A percentile compares a stretch with the other conserved stretches of the same genome.
phyloP scores from a whole-genome alignment of 345 rosid genomes.

The Boechera retrofracta region DNA sequence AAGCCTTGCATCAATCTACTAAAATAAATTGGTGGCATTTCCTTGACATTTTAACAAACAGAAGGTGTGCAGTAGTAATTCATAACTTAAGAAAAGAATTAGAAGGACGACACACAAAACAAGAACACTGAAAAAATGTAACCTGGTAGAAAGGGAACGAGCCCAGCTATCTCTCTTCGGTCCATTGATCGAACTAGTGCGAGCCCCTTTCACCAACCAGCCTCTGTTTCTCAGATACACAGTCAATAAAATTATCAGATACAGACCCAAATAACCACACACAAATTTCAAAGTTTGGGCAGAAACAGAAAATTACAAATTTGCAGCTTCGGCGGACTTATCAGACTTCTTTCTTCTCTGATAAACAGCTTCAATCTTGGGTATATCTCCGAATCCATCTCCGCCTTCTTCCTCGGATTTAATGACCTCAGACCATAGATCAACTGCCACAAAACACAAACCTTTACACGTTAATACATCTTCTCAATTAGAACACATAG shows the following conservation, averaged over 20 bases:
- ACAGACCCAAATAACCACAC: constrained; percentile 2
- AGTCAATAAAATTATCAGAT: background rate
- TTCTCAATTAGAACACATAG: constrained; percentile 30
- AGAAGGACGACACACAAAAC: background rate
- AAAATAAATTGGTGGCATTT: background rate
- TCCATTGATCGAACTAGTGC: constrained; percentile 59
- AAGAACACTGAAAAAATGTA: background rate
- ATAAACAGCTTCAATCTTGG: constrained; percentile 51
- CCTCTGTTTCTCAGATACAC: constrained; percentile 38
- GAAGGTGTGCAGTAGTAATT: background rate
- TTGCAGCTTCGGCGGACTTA: constrained; percentile 33
- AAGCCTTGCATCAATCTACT: constrained; percentile 15
- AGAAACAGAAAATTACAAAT: constrained; percentile 42
- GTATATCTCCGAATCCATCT: constrained; percentile 19
- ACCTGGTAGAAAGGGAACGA: constrained; percentile 95
- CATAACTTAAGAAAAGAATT: constrained; percentile 6
- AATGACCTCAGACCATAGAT: constrained; percentile 63
- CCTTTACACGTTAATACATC: background rate
- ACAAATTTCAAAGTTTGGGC: background rate
- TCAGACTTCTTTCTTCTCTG: constrained; percentile 55
- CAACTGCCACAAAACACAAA: constrained; percentile 43
- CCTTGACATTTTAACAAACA: constrained; percentile 36
- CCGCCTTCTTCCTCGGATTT: constrained; percentile 46
- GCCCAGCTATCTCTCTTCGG: constrained; percentile 83
- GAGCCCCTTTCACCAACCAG: constrained; percentile 41